Evolutionary conservation across 2,329 filamentous ascomycete species (phyloP).

Genomic region (Gliomastix tumulicola): DNA sequence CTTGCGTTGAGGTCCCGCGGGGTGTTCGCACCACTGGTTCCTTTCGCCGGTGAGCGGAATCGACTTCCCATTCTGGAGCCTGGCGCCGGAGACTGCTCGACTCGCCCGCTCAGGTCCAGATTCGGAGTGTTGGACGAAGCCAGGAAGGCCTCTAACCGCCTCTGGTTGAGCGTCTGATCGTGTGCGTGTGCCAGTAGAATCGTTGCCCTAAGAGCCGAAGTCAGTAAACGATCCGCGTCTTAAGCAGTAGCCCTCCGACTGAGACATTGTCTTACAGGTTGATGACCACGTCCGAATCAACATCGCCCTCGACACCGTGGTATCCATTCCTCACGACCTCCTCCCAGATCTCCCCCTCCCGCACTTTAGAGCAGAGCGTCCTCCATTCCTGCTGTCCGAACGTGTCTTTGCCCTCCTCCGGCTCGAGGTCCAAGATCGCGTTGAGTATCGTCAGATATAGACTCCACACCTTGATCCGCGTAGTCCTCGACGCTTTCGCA

Average conservation of each 20-base stretch:
- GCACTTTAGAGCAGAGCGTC: constrained; percentile 71
- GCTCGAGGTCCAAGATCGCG: constrained; percentile 79
- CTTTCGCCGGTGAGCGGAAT: constrained; percentile 38
- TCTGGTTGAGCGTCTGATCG: constrained; percentile 77
- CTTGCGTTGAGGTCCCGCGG: constrained; percentile 77
- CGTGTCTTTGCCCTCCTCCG: constrained; percentile 81
- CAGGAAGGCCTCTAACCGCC: constrained; percentile 81
- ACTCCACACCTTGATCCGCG: constrained; percentile 93
- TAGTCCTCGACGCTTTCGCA: constrained; percentile 70
- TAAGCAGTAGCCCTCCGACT: neutral
- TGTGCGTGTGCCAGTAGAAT: constrained; percentile 85
- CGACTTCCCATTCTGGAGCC: constrained; percentile 26
- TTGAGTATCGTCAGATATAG: constrained; percentile 92
- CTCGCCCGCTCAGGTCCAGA: constrained; percentile 62
- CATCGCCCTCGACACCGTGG: constrained; percentile 78
- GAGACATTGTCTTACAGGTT: constrained; percentile 56
- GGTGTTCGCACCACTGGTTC: constrained; percentile 64
- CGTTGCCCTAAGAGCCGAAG: constrained; percentile 57
- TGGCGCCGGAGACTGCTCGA: constrained; percentile 38
- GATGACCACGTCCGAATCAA: constrained; percentile 91
- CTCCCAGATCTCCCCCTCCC: constrained; percentile 91
- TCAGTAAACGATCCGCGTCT: neutral
- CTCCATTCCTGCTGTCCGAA: constrained; percentile 87
- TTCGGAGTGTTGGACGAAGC: constrained; percentile 68
- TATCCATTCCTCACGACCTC: constrained; percentile 85